These are phyloP conservation scores for Ricinus communis DNA, from an alignment of 345 rosid species.

Conservation along the genomic window DNA sequence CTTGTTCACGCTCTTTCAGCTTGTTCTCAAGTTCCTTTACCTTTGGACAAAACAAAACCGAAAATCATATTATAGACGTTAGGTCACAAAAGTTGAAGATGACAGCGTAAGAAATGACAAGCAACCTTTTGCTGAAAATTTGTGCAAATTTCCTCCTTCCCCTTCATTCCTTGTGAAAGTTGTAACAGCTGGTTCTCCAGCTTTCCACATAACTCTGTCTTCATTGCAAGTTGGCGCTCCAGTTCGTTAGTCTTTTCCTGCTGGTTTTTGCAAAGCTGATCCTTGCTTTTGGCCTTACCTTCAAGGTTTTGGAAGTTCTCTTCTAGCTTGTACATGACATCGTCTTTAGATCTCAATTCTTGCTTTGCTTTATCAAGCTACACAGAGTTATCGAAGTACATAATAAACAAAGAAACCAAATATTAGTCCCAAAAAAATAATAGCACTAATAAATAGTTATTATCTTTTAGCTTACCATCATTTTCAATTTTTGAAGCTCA, in stretches of 20 bases:
- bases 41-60: constrained; percentile 8
- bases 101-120: background rate
- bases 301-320: constrained; percentile 38
- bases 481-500: constrained; percentile 43
- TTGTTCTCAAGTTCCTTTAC: constrained; percentile 23
- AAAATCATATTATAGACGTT: background rate
- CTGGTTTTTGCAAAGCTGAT: constrained; percentile 33
- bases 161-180: constrained; percentile 40
- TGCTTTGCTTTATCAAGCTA: constrained; percentile 47
- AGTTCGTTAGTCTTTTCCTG: constrained; percentile 38
- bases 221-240: constrained; percentile 35
- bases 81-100: background rate
- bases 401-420: background rate
- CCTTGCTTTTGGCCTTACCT: constrained; percentile 35
- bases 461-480: constrained; percentile 28
- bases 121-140: constrained; percentile 38
- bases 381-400: background rate
- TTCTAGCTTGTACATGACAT: constrained; percentile 31
- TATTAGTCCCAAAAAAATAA: no score
- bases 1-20: constrained; percentile 23
- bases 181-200: constrained; percentile 35
- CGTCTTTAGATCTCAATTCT: constrained; percentile 44
- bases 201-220: constrained; percentile 26
- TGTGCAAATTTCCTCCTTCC: constrained; percentile 36
- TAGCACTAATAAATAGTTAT: background rate